Base-by-base conservation (phyloP, 2,329 filamentous ascomycete genomes). In the Calonectria honghensis region DNA sequence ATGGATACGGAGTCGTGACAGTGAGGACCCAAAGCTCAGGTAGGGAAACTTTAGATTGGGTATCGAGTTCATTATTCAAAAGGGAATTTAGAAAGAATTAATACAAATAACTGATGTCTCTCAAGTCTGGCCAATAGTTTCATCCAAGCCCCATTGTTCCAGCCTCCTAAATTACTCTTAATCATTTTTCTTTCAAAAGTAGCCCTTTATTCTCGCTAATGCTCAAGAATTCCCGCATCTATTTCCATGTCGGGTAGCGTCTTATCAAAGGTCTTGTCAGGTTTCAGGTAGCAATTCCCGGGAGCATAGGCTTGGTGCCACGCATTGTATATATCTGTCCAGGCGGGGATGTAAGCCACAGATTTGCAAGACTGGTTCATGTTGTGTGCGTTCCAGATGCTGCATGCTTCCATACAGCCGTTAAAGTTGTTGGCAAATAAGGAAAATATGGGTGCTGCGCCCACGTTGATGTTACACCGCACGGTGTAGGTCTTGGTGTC, bases 311-410 rank as follows among this genome's bases (percentile, higher is more conserved):
- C 9, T 61, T 61, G 31, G n/a, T 61, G 57, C 57, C 57, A 61
- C 6, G 57, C 57, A 20, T 11, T 61, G 57, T 61, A 61, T 27
- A 61, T 61, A 27, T 61, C 57, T 2, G 37, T 61, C 57, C 57
- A 61, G 10, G 57, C 57, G 4, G 57, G 57, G 14, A 61, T 61
- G 13, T 61, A 61, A 29, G 37, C 14, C 10, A 61, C 57, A 9
- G 57, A 61, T 61, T 27, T 61, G n/a, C 57, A 61, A 4, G 35
- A 29, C n/a, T 27, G n/a, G 7, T 61, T 61, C 57, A 61, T 14
- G 37, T 61, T 61, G 13, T 61, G 27, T 16, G 57, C 24, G 57
- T 61, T 61, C 57, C 57, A 61, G n/a, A 61, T 61, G 57, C 57
- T 61, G 57, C 57, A 61, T 18, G 57, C 37, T 18, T 61, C 57